Conservation (phyloP, 1,284 basidiomycete genomes). For the Coniferiporia weirii region DNA sequence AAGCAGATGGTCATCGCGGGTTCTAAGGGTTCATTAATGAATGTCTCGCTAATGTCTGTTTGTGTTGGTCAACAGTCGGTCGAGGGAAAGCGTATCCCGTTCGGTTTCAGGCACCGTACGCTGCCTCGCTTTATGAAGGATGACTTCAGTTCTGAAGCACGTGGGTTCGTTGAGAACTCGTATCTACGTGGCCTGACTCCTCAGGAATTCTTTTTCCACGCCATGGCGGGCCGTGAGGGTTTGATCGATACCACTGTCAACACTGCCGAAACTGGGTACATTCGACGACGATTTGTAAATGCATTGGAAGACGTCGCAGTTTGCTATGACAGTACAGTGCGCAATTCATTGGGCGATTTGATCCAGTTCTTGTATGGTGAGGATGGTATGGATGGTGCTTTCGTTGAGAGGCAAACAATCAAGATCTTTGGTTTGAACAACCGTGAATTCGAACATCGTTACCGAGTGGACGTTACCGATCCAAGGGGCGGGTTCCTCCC, state of each 20-base stretch:
- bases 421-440: constrained; percentile 85
- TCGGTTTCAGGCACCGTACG: constrained; percentile 95
- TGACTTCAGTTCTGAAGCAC: constrained; percentile 97
- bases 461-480: constrained; percentile 90
- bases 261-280: constrained; percentile 99
- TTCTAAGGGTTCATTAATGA: constrained; percentile 98
- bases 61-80: constrained; percentile 99
- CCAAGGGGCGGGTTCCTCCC: constrained; percentile 70
- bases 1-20: constrained; percentile 99
- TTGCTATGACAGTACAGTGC: constrained; percentile 95
- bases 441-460: constrained; percentile 84
- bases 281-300: constrained; percentile 96
- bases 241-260: constrained; percentile 99
- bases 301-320: constrained; percentile 97
- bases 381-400: constrained; percentile 98
- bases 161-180: constrained; percentile 99
- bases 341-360: constrained; percentile 93
- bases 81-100: constrained; percentile 97
- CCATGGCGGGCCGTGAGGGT: constrained; percentile 99
- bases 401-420: constrained; percentile 93
- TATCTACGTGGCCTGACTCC: constrained; percentile 96
- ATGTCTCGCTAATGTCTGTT: constrained; percentile 99
- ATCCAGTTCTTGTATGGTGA: constrained; percentile 98
- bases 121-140: constrained; percentile 98
- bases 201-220: constrained; percentile 99